A percentile compares a stretch with the other conserved stretches of the same genome.
phyloP scores from a whole-genome alignment of 257 asterid species.

The Avicennia marina region DNA sequence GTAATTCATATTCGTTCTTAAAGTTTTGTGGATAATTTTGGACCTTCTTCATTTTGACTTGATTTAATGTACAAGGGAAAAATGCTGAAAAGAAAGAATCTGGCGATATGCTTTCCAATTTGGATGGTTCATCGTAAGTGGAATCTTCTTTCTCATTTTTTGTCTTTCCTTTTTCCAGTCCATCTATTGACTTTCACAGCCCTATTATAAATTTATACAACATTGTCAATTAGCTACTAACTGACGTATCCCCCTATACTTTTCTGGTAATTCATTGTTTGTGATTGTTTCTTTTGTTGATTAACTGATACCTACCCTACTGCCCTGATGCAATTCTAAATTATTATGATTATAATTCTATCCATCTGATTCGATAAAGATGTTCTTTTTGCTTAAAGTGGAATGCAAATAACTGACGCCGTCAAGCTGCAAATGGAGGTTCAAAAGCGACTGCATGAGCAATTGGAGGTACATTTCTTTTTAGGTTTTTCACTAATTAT shows the following conservation, averaged over 20 bases:
- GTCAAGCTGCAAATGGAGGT: conserved; percentile 99
- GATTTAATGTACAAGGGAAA: conserved; percentile 48
- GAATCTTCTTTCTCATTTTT: conserved; percentile 16
- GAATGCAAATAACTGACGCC: conserved; percentile 93
- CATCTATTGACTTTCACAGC: neutral
- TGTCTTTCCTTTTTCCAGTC: neutral
- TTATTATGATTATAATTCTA: neutral
- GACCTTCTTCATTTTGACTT: conserved; percentile 16
- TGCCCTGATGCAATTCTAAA: neutral
- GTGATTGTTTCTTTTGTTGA: conserved; percentile 2
- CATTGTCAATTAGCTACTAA: neutral
- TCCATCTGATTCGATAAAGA: conserved; percentile 3
- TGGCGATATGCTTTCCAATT: conserved; percentile 63
- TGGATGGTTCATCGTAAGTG: conserved; percentile 96
- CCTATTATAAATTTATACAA: neutral
- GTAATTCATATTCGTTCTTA: neutral
- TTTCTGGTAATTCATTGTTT: neutral
- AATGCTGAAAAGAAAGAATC: conserved; percentile 82
- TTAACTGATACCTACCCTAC: conserved; percentile 1
- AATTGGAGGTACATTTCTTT: conserved; percentile 66
- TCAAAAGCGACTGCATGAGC: conserved; percentile 96
- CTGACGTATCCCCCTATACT: neutral
- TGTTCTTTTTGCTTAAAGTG: conserved; percentile 37
- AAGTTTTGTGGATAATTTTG: neutral
- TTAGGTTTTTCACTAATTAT: neutral